Conservation (phyloP, 73 alveolate genomes). For the Halteria grandinella region DNA sequence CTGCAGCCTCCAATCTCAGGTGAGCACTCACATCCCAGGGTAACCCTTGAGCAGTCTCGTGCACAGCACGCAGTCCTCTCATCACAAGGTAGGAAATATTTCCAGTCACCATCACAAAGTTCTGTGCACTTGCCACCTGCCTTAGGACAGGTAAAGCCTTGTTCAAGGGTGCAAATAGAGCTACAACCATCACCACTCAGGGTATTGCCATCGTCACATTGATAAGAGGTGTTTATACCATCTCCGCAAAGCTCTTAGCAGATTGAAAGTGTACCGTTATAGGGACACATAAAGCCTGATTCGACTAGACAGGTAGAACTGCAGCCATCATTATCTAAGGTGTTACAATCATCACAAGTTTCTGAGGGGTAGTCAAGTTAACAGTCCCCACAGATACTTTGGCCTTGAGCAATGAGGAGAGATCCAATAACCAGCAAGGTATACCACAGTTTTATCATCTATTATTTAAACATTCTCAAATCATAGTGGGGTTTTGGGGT, state of each 20-base stretch:
- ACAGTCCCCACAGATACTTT: too few relatives aligned
- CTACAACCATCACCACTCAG: conserved; percentile 20
- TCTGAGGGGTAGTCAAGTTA: too few relatives aligned
- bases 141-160: conserved; percentile 16
- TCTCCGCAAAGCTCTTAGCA: conserved; percentile 65
- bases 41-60: neutral
- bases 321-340: neutral
- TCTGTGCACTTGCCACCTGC: conserved; percentile 25
- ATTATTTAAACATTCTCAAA: too few relatives aligned
- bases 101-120: conserved; percentile 30
- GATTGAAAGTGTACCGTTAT: neutral
- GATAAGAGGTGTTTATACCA: conserved; percentile 1
- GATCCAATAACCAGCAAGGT: too few relatives aligned
- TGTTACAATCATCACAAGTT: conserved; percentile 11
- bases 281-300: conserved; percentile 16
- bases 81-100: conserved; percentile 10
- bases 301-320: conserved; percentile 1
- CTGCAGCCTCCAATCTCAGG: neutral
- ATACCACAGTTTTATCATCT: too few relatives aligned
- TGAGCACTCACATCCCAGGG: neutral
- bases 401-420: too few relatives aligned
- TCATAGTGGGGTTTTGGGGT: too few relatives aligned
- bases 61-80: conserved; percentile 32
- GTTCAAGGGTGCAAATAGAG: conserved; percentile 2
- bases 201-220: conserved; percentile 24